Evolutionary conservation across 2,329 filamentous ascomycete genomes (phyloP), one percentile per base, ranked within the genome.

Genomic region (Xylaria sp.): DNA sequence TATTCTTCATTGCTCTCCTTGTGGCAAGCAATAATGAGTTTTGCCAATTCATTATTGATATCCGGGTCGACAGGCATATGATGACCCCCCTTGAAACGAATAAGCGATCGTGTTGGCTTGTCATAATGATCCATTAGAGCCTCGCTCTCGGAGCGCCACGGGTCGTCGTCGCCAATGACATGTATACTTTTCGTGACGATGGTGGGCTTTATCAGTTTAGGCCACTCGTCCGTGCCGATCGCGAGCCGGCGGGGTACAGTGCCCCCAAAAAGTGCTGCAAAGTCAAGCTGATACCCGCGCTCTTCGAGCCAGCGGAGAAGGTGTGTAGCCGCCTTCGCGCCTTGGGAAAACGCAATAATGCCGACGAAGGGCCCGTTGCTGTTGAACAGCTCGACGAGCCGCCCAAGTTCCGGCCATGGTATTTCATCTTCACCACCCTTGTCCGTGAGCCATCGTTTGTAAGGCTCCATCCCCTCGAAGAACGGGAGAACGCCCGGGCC

Each of bases 401-500:
- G 44, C 11, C 7, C 48, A 1, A 64, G 58, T 11, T 58, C 62
- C 17, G 48, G 9, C 62, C 60, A 63, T n/a, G 60, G 55, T 9
- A 15, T 21, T 43, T 63, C 53, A 15, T 60, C 60, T 6, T 59
- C 37, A 3, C 49, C 62, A 33, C 41, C 54, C 35, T 19, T 52
- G 54, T 64, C 62, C 13, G 53, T 48, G 33, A 67, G 58, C 65
- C 65, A 67, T n/a, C 58, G 54, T 21, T 64, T 59, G 25, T 67
- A 67, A 10, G 60, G 60, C 29, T 61, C 64, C 66, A 67, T 67
- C 15, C 63, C 66, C 33, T 63, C 66, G 29, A 67, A 67, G 48
- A 67, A 64, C 4, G 66, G 66, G 15, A 67, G 59, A 6, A 67
- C 64, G 1, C 64, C 66, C 2, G 66, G 66, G 1, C 66, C 66